phyloP scores from a whole-genome alignment of 257 asterid genomes.

The Solanum tacnaense region DNA sequence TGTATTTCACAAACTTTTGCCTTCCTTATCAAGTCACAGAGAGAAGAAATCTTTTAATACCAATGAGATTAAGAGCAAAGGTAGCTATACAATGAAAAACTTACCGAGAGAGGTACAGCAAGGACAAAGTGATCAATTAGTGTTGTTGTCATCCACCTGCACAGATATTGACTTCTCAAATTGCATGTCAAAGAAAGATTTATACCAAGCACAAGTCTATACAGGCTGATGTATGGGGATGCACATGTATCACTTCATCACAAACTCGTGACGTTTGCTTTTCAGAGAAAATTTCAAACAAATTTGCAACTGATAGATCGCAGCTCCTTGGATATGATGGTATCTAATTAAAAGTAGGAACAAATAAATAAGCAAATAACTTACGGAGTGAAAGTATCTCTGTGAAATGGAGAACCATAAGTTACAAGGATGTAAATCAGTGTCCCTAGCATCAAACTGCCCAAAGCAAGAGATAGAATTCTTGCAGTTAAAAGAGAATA shows the following conservation, averaged over 20 bases:
- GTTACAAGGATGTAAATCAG: conserved; percentile 46
- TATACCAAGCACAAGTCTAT: neutral
- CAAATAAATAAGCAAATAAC: conserved; percentile 8
- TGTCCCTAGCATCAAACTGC: conserved; percentile 69
- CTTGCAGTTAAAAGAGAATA: conserved; percentile 39
- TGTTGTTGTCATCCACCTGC: conserved; percentile 76
- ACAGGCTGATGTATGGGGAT: neutral
- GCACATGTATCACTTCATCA: neutral
- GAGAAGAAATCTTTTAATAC: neutral
- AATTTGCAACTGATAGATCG: neutral
- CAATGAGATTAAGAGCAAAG: neutral
- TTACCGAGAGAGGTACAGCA: conserved; percentile 51
- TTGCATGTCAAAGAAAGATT: neutral
- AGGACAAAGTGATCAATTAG: conserved; percentile 49
- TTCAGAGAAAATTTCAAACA: neutral
- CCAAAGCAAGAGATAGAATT: conserved; percentile 48
- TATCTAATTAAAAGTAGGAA: neutral
- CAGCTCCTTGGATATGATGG: neutral
- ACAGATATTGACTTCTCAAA: conserved; percentile 1
- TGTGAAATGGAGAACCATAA: conserved; percentile 78
- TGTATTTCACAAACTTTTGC: neutral
- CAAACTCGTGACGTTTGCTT: neutral
- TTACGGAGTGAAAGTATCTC: conserved; percentile 57
- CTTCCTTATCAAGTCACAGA: neutral
- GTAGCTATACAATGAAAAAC: neutral